These are phyloP conservation scores for Myriosclerotinia scirpicola DNA, from an alignment of 2,329 filamentous ascomycete species.

Conservation along the genomic window DNA sequence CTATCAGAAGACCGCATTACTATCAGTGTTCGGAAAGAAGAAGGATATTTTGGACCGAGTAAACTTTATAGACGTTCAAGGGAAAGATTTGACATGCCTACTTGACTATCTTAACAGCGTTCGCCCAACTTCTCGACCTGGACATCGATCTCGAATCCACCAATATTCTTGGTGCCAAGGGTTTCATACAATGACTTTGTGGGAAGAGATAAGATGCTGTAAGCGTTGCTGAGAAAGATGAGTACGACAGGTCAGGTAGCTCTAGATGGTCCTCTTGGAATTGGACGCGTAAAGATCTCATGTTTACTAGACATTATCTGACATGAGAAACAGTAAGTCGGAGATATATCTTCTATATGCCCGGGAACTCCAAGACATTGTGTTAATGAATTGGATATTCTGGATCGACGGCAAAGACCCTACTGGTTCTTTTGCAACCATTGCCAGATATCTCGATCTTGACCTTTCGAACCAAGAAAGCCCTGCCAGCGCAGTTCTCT, in stretches of 20 bases:
- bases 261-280: background rate
- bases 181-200: background rate
- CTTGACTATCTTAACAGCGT: background rate
- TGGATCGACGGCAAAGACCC: slow-evolving; percentile 1
- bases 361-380: background rate
- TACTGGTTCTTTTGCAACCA: background rate
- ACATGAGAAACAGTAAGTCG: background rate
- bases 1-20: background rate
- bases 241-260: background rate
- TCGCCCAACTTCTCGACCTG: background rate
- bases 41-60: background rate
- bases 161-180: background rate
- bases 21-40: background rate
- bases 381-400: background rate
- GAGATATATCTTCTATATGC: slow-evolving; percentile 11
- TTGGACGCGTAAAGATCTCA: background rate
- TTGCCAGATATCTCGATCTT: slow-evolving; percentile 6
- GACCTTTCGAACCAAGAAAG: slow-evolving; percentile 2
- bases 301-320: background rate
- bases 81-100: background rate
- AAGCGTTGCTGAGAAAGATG: background rate
- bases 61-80: background rate
- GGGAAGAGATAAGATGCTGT: background rate
- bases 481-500: background rate
- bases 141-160: background rate